Evolutionary conservation across 768 basidiomycete genomes (phyloP).

Genomic region (Lepiota venenata): DNA sequence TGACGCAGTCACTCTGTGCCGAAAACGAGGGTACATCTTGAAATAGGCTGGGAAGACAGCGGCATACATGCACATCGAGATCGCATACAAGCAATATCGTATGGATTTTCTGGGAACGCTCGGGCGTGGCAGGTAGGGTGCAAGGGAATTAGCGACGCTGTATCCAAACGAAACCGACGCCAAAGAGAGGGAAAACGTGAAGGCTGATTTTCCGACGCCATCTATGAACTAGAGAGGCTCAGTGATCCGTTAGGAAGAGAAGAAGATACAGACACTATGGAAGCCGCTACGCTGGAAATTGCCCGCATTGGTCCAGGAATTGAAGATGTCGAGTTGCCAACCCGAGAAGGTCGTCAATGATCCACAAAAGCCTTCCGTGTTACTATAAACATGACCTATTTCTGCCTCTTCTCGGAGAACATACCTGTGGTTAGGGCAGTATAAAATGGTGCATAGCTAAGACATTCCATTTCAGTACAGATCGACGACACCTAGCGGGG

Average conservation of each 20-base stretch:
- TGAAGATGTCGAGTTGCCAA: constrained; percentile 89
- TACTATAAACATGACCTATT: too few species aligned
- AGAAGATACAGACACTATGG: constrained; percentile 53
- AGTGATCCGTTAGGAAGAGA: background rate
- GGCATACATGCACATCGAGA: constrained; percentile 67
- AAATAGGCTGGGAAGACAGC: constrained; percentile 80
- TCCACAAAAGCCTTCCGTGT: constrained; percentile 78
- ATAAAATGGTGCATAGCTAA: constrained; percentile 87
- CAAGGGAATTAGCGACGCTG: constrained; percentile 46
- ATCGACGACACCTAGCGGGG: background rate
- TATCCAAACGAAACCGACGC: constrained; percentile 75
- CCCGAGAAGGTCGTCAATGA: constrained; percentile 95
- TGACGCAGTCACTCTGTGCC: constrained; percentile 81
- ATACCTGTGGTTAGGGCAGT: constrained; percentile 84
- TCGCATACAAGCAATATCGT: constrained; percentile 47
- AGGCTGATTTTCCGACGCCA: constrained; percentile 74
- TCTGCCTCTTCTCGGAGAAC: constrained; percentile 11
- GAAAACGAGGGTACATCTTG: constrained; percentile 60
- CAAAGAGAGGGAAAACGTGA: constrained; percentile 77
- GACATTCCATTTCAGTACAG: constrained; percentile 3
- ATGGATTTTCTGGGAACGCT: constrained; percentile 34
- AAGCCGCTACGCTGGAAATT: constrained; percentile 59
- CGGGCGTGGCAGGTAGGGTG: constrained; percentile 34
- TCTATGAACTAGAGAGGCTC: constrained; percentile 66
- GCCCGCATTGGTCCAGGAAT: constrained; percentile 75